Base-by-base conservation (phyloP, 1,284 basidiomycete genomes). In the Butyriboletus regius region DNA sequence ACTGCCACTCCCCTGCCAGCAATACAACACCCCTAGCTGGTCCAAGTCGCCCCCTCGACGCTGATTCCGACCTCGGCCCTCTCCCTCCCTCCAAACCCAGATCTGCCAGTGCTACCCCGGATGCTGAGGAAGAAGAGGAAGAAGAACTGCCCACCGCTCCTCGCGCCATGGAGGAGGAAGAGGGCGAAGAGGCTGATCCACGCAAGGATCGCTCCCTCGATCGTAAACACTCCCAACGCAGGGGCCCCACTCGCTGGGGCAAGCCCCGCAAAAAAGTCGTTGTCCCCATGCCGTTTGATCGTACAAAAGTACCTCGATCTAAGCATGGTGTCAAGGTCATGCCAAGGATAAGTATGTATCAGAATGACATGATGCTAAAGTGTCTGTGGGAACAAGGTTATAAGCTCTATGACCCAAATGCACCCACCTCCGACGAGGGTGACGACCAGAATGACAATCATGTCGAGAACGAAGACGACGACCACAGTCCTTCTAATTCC, bases 91-190 rank as follows among this genome's bases (percentile, higher is more conserved):
- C 58, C 3, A 51, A 50, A 12, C 40, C 5, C 17, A 64, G 59
- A 32, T 60, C 59, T 1, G 24, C 26, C 28, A 63, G 58, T 48
- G 50, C 60, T 53, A 58, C 67, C 43, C 71, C 69, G 36, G 68
- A 64, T 53, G 67, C 68, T 38, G 72, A 77, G 49, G 75, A 79
- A 55, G 63, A 66, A 18, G 60, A 61, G 14, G 60, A 61, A 31
- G 78, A 82, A 46, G 78, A 82, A 47, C 74, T 76, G 53, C 70
- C 73, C 1, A 73, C 72, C 6, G 77, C 75, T 7, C 78, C 79
- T 7, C 70, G 72, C 53, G 75, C 77, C 50, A 76, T 84, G 81
- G 76, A 79, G 49, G 77, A 81, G 61, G 75, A 85, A 50, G 83
- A 83, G 55, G 77, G 75, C 40, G 78, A 77, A 40, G 76, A 78